These are phyloP conservation scores for Actinidia arguta DNA, from an alignment of 179 eudicot species.

Conservation along the genomic window DNA sequence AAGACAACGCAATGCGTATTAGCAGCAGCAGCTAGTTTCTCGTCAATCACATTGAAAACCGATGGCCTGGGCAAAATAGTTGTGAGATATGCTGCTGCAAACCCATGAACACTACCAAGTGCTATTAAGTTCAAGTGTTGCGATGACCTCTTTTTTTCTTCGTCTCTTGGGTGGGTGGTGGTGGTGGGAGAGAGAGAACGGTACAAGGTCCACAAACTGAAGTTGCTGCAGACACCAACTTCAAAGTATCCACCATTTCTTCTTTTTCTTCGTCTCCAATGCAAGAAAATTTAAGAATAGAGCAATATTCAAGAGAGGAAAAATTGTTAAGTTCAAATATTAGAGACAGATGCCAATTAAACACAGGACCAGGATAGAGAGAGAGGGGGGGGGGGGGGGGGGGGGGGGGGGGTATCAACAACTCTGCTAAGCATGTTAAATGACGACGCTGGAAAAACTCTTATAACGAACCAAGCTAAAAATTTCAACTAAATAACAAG, in stretches of 20 bases:
- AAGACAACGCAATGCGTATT: too few relatives aligned
- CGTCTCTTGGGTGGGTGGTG: too few relatives aligned
- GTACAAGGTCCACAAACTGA: conserved; percentile 11
- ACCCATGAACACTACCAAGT: conserved; percentile 2
- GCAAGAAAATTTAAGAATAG: conserved; percentile 30
- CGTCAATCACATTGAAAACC: too few relatives aligned
- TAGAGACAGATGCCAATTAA: not conserved
- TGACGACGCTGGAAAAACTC: not conserved
- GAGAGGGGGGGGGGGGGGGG: too few relatives aligned
- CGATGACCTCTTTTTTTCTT: not conserved
- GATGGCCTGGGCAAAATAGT: not conserved
- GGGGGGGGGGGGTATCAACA: too few relatives aligned
- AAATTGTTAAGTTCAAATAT: not conserved
- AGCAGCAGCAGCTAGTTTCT: too few relatives aligned
- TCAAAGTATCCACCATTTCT: conserved; percentile 37
- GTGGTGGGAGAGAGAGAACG: not conserved
- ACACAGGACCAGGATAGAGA: too few relatives aligned
- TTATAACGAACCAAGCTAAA: too few relatives aligned
- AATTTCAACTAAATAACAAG: too few relatives aligned
- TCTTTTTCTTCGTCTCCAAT: conserved; percentile 39
- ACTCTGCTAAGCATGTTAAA: not conserved
- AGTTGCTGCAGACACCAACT: not conserved
- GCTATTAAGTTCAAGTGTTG: not conserved
- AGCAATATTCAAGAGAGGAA: not conserved
- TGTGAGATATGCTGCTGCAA: not conserved